Base-by-base conservation (phyloP, 1,139 yeast genomes). In the Saccharomyces hybrid region DNA sequence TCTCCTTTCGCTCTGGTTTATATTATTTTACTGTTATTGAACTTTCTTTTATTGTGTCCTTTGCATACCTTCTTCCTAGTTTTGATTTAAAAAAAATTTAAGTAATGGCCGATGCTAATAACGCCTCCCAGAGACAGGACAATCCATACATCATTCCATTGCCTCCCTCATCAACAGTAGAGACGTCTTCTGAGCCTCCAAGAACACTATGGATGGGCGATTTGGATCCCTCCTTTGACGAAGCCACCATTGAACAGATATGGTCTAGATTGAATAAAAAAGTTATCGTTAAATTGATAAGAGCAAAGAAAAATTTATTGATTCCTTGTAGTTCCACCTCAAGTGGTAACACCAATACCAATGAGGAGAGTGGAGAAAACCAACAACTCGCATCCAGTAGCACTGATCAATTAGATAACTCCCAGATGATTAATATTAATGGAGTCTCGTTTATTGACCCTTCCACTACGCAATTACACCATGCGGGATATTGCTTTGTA, bases 131-230 rank as follows among this genome's bases (percentile, higher is more conserved):
- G 11, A 38, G 44, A 19, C 44, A 16, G 44, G 44, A 38, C 2
- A 38, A 48, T 47, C 46, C 44, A 50, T 42, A 44, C 13, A n/a
- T 46, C 46, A 55, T 55, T 28, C 59, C 59, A 8, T 16, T 46
- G 11, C 57, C 55, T 6, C 58, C 57, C 16, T 32, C 55, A 19
- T 54, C 58, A 8, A 59, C 62, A 2, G 48, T 60, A 4, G 54
- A 52, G 32, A 58, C 57, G 1, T 58, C 61, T 3, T 29, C 13
- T 14, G 73, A 74, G 14, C 75, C 79, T 13, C 84, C 85, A 38
- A 71, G 82, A 55, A 82, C 86, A 2, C 70, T 89, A 53, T 90
- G 97, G 97, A 91, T 91, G 97, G 98, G 97, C 8, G 97, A 90
- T 69, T 74, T 91, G 49, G 97, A 90, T 62, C 88, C 95, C 1